Conservation (phyloP, 495 filamentous ascomycete species). For the Achaetomiella virescens region DNA sequence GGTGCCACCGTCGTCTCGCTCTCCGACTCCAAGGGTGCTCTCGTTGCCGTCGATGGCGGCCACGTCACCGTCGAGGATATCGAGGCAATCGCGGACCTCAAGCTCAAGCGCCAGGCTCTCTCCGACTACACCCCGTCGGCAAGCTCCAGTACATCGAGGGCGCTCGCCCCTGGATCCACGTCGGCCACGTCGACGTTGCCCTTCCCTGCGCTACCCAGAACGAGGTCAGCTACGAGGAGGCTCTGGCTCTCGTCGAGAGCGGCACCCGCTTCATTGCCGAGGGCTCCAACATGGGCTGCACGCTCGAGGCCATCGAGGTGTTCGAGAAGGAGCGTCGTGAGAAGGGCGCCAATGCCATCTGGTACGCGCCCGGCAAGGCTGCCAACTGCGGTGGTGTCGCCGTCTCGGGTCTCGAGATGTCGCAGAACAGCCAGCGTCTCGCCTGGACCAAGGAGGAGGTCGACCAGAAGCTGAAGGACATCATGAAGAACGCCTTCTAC, state of each 20-base stretch:
- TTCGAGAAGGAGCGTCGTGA: slow-evolving; percentile 78
- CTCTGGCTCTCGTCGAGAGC: slow-evolving; percentile 65
- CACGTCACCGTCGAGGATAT: slow-evolving; percentile 74
- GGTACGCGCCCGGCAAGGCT: slow-evolving; percentile 93
- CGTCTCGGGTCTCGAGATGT: slow-evolving; percentile 97
- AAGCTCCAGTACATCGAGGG: slow-evolving; percentile 86
- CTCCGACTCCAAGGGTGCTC: slow-evolving; percentile 82
- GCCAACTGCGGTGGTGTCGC: slow-evolving; percentile 97
- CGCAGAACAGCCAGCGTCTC: slow-evolving; percentile 85
- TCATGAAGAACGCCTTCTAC: slow-evolving; percentile 93
- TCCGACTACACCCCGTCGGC: slow-evolving; percentile 48
- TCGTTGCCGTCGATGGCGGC: slow-evolving; percentile 61
- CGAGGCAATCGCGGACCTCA: slow-evolving; percentile 68
- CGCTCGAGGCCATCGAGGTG: slow-evolving; percentile 86
- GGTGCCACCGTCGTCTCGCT: slow-evolving; percentile 89
- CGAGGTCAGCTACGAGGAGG: slow-evolving; percentile 88
- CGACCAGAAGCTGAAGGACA: slow-evolving; percentile 82
- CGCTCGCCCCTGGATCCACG: slow-evolving; percentile 84
- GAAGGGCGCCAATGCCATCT: slow-evolving; percentile 66
- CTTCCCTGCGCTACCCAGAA: slow-evolving; percentile 96
- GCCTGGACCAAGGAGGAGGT: slow-evolving; percentile 86
- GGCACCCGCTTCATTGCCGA: slow-evolving; percentile 88
- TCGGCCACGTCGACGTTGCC: slow-evolving; percentile 81
- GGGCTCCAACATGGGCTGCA: slow-evolving; percentile 98
- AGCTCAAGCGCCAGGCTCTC: slow-evolving; percentile 80